Conservation (phyloP, 306 rosid genomes). For the Astragalus membranaceus region DNA sequence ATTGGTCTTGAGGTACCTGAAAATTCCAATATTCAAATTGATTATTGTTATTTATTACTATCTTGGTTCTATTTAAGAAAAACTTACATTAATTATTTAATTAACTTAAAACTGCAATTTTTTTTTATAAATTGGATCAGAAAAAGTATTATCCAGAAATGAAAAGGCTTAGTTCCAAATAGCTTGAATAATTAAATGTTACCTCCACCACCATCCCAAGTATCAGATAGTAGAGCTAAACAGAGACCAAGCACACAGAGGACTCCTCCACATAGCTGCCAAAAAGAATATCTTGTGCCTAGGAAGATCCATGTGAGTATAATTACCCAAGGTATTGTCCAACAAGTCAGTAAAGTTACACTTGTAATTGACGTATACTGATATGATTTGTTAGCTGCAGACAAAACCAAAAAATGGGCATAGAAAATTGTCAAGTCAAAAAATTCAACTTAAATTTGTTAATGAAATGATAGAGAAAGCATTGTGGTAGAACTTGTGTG, state of each 20-base stretch:
- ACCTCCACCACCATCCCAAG: slow-evolving; percentile 59
- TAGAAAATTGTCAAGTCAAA: background rate
- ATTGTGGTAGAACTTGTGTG: too few relatives aligned
- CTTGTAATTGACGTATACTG: slow-evolving; percentile 68
- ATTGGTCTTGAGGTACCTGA: slow-evolving; percentile 54
- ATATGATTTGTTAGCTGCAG: slow-evolving; percentile 66
- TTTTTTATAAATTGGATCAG: too few relatives aligned
- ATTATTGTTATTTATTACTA: background rate
- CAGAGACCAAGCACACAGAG: slow-evolving; percentile 57
- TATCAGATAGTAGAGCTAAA: slow-evolving; percentile 62
- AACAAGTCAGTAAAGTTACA: slow-evolving; percentile 59
- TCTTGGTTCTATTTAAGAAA: too few relatives aligned
- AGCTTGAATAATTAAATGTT: background rate
- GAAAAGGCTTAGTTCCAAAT: background rate
- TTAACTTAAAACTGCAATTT: too few relatives aligned
- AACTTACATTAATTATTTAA: too few relatives aligned
- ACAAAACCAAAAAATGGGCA: background rate
- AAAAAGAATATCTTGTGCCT: slow-evolving; percentile 48
- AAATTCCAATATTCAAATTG: background rate
- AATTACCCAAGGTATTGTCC: slow-evolving; percentile 57
- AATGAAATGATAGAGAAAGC: too few relatives aligned
- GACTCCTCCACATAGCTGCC: slow-evolving; percentile 55
- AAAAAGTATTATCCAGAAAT: too few relatives aligned
- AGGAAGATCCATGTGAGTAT: slow-evolving; percentile 54
- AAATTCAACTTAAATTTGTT: background rate